Evolutionary conservation across 768 basidiomycete species (phyloP).

Genomic region (Lentinus brumalis): DNA sequence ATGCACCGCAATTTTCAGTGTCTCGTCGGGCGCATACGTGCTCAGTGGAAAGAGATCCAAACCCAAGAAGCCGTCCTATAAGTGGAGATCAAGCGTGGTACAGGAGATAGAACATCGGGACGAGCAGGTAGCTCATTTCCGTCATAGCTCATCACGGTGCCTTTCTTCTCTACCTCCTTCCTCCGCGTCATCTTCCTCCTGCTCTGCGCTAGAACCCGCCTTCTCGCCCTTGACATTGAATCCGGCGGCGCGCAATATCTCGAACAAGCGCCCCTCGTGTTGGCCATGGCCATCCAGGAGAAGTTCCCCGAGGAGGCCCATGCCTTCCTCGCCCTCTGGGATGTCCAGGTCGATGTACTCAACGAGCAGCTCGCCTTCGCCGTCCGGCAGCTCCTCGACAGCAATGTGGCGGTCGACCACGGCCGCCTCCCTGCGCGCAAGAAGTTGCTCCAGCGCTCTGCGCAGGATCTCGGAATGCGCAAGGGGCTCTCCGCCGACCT

Average conservation of each 20-base stretch:
- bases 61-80: too few relatives aligned
- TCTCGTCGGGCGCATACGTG: neutral
- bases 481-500: neutral
- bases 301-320: conserved; percentile 41
- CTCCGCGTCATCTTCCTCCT: conserved; percentile 9
- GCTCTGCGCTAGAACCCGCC: neutral
- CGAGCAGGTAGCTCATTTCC: neutral
- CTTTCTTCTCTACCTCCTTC: conserved; percentile 11
- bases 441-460: conserved; percentile 25
- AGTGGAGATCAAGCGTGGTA: conserved; percentile 1
- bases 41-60: too few relatives aligned
- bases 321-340: conserved; percentile 43
- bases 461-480: conserved; percentile 18
- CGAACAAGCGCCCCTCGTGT: conserved; percentile 18
- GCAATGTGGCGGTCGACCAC: conserved; percentile 16
- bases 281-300: conserved; percentile 17
- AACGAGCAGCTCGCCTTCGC: conserved; percentile 27
- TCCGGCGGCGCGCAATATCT: conserved; percentile 25
- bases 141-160: conserved; percentile 29
- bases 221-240: conserved; percentile 4
- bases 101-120: neutral
- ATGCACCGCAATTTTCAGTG: neutral
- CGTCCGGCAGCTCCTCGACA: conserved; percentile 24
- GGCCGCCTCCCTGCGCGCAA: conserved; percentile 17
- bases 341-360: conserved; percentile 33